Conservation (phyloP, 805 yeast genomes). For the Saccharomycopsis javanensis region DNA sequence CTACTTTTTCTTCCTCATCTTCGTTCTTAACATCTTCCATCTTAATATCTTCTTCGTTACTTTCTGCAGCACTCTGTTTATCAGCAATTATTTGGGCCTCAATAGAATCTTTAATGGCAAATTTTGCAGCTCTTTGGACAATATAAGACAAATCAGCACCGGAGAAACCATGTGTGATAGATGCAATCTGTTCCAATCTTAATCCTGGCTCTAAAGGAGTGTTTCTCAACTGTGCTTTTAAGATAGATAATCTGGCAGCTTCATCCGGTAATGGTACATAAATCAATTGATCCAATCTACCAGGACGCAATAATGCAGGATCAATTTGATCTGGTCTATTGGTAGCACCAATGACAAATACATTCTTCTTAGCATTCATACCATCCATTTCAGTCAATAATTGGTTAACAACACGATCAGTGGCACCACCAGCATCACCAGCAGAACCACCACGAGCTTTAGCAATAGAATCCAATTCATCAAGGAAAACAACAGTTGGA, state of each 20-base stretch:
- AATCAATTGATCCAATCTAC: constrained; percentile 96
- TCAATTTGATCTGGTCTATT: constrained; percentile 99
- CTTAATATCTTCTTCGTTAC: constrained; percentile 43
- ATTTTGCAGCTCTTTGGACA: constrained; percentile 97
- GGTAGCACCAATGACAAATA: constrained; percentile 97
- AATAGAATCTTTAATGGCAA: constrained; percentile 95
- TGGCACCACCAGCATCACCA: constrained; percentile 96
- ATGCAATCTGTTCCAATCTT: constrained; percentile 79
- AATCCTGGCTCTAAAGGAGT: constrained; percentile 98
- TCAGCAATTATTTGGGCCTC: constrained; percentile 58
- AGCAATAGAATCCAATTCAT: constrained; percentile 96
- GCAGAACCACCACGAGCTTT: constrained; percentile 88
- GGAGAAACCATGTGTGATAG: constrained; percentile 92
- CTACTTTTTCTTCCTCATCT: constrained; percentile 60
- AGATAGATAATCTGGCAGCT: constrained; percentile 82
- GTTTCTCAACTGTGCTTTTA: constrained; percentile 94
- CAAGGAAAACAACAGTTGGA: constrained; percentile 96
- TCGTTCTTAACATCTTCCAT: constrained; percentile 29
- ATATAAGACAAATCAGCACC: constrained; percentile 98
- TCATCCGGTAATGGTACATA: constrained; percentile 98
- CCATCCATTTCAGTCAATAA: constrained; percentile 98
- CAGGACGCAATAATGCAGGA: constrained; percentile 97
- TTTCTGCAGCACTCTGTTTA: constrained; percentile 34
- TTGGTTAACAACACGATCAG: constrained; percentile 94
- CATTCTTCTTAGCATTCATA: constrained; percentile 99